Percentiles rank a stretch among this genome's conserved stretches.
phyloP scores from a whole-genome alignment of 441 rosid species.

The Flueggea neowawraea region DNA sequence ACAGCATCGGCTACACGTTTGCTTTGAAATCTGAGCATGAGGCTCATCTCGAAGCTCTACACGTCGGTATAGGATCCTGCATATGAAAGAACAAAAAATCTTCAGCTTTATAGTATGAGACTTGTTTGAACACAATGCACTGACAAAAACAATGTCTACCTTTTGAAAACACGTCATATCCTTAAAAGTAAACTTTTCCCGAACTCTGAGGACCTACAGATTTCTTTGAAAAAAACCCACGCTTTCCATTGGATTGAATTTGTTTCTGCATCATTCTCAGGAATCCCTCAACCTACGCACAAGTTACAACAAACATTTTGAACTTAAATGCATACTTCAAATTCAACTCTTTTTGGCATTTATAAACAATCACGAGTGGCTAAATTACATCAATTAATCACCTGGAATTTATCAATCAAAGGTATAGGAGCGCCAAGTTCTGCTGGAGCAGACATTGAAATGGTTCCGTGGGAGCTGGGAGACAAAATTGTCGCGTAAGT shows the following conservation, averaged over 20 bases:
- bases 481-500: background rate
- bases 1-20: conserved; percentile 97
- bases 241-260: conserved; percentile 84
- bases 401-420: conserved; percentile 93
- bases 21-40: conserved; percentile 37
- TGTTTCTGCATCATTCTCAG: conserved; percentile 94
- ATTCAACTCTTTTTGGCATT: background rate
- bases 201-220: conserved; percentile 62
- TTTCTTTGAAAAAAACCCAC: conserved; percentile 85
- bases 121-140: too few relatives aligned
- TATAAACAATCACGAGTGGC: background rate
- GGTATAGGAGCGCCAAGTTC: conserved; percentile 96
- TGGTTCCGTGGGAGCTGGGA: conserved; percentile 48
- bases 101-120: too few relatives aligned
- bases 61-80: too few relatives aligned
- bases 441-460: conserved; percentile 67
- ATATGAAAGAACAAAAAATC: conserved; percentile 21
- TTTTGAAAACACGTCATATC: conserved; percentile 98
- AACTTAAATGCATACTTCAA: background rate
- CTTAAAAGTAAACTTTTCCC: conserved; percentile 88
- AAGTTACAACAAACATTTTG: background rate
- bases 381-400: conserved; percentile 12
- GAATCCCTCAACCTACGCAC: conserved; percentile 80
- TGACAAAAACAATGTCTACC: conserved; percentile 31
- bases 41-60: too few relatives aligned